phyloP scores from a whole-genome alignment of 495 filamentous ascomycete species.

The Cercophora newfieldiana region DNA sequence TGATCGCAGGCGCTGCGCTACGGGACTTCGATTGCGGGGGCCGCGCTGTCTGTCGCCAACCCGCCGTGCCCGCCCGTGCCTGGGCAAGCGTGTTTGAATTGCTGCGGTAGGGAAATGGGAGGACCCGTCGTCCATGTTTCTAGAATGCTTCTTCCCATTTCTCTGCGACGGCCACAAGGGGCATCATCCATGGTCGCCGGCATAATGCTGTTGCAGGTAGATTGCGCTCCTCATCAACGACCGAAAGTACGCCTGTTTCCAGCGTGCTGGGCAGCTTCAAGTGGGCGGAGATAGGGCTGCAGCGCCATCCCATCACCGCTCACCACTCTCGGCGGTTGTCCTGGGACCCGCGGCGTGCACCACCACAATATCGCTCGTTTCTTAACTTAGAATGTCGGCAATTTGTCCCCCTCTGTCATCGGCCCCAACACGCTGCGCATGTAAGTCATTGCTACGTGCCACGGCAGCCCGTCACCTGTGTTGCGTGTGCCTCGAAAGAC shows the following conservation, averaged over 20 bases:
- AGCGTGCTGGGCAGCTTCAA: slow-evolving; percentile 20
- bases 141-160: slow-evolving; percentile 32
- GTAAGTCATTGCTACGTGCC: slow-evolving; percentile 28
- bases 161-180: slow-evolving; percentile 13
- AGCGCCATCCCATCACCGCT: slow-evolving; percentile 18
- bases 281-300: slow-evolving; percentile 33
- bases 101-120: slow-evolving; percentile 13
- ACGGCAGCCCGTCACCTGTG: slow-evolving; percentile 6
- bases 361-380: slow-evolving; percentile 30
- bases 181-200: slow-evolving; percentile 19
- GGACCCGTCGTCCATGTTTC: slow-evolving; percentile 23
- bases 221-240: slow-evolving; percentile 25
- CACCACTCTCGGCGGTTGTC: neutral
- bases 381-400: slow-evolving; percentile 36
- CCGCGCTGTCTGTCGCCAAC: neutral
- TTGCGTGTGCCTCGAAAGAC: slow-evolving; percentile 18
- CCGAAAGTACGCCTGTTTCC: slow-evolving; percentile 16
- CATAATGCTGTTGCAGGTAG: slow-evolving; percentile 31
- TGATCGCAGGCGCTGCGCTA: neutral
- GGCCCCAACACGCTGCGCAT: slow-evolving; percentile 12
- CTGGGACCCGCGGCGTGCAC: slow-evolving; percentile 13
- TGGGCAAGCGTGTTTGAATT: neutral
- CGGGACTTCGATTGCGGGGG: neutral
- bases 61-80: neutral
- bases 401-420: slow-evolving; percentile 14